These are phyloP conservation scores for Fusarium xyrophilum DNA, from an alignment of 2,329 filamentous ascomycete species.

Conservation along the genomic window DNA sequence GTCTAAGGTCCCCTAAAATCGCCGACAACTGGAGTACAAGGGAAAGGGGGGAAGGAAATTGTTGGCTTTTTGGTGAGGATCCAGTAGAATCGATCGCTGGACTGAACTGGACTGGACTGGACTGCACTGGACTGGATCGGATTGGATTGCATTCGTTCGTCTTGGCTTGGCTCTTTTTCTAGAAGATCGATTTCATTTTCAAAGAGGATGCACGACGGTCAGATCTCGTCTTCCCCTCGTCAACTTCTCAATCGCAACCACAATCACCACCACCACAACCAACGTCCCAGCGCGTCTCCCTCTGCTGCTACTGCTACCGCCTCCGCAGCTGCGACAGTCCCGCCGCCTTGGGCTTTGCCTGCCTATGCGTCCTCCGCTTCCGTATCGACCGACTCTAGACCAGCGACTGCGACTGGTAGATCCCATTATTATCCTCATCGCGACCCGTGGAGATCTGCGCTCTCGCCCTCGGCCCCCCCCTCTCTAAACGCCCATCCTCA, in stretches of 20 bases:
- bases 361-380: slow-evolving; percentile 24
- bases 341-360: slow-evolving; percentile 33
- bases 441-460: slow-evolving; percentile 28
- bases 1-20: slow-evolving; percentile 31
- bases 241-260: slow-evolving; percentile 8
- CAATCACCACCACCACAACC: not conserved
- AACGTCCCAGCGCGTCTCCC: slow-evolving; percentile 32
- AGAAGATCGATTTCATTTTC: slow-evolving; percentile 5
- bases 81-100: slow-evolving; percentile 33
- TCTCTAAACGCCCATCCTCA: slow-evolving; percentile 37
- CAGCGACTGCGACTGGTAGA: slow-evolving; percentile 1
- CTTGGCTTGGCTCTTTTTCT: slow-evolving; percentile 1
- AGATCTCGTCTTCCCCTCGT: slow-evolving; percentile 32
- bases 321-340: slow-evolving; percentile 33
- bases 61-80: slow-evolving; percentile 34
- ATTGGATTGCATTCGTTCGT: not conserved
- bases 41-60: slow-evolving; percentile 41
- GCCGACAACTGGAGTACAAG: slow-evolving; percentile 18
- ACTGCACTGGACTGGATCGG: not conserved
- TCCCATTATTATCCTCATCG: slow-evolving; percentile 23
- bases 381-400: slow-evolving; percentile 32
- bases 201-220: slow-evolving; percentile 42
- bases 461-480: slow-evolving; percentile 21
- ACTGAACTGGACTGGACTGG: slow-evolving; percentile 14
- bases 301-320: not conserved